Evolutionary conservation across 129 eudicot genomes (phyloP).

Genomic region (Erigeron canadensis): DNA sequence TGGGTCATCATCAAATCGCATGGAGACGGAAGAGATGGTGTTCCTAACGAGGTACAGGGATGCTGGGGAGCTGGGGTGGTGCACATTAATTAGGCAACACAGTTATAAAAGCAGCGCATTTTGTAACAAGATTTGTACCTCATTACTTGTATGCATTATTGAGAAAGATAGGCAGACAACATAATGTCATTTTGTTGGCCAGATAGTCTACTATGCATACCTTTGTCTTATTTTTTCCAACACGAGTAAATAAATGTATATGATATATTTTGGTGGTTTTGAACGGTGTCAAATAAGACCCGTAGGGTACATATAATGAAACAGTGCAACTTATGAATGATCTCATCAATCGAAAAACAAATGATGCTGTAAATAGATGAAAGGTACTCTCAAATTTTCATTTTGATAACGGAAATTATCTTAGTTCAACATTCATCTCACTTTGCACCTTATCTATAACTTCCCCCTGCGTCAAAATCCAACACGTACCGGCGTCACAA

Average conservation of each 20-base stretch:
- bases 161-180: constrained; percentile 85
- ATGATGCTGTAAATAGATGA: constrained; percentile 5
- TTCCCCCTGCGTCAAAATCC: constrained; percentile 49
- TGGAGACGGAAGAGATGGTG: constrained; percentile 52
- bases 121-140: constrained; percentile 55
- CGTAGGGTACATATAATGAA: not conserved
- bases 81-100: constrained; percentile 83
- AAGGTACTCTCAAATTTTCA: constrained; percentile 22
- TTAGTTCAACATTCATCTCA: constrained; percentile 69
- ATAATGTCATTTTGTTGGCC: constrained; percentile 86
- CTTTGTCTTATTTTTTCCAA: not conserved
- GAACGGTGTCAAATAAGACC: not conserved
- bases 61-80: constrained; percentile 85
- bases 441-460: constrained; percentile 80
- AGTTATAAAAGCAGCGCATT: constrained; percentile 58
- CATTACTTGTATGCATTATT: constrained; percentile 81
- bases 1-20: constrained; percentile 31
- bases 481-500: not conserved
- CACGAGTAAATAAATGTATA: constrained; percentile 24
- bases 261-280: not conserved
- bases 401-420: constrained; percentile 39
- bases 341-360: constrained; percentile 4
- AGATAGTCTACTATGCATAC: constrained; percentile 64
- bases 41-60: constrained; percentile 55
- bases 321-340: constrained; percentile 9